Evolutionary conservation across 2,329 filamentous ascomycete species (phyloP).

Genomic region (Fusarium compactum): DNA sequence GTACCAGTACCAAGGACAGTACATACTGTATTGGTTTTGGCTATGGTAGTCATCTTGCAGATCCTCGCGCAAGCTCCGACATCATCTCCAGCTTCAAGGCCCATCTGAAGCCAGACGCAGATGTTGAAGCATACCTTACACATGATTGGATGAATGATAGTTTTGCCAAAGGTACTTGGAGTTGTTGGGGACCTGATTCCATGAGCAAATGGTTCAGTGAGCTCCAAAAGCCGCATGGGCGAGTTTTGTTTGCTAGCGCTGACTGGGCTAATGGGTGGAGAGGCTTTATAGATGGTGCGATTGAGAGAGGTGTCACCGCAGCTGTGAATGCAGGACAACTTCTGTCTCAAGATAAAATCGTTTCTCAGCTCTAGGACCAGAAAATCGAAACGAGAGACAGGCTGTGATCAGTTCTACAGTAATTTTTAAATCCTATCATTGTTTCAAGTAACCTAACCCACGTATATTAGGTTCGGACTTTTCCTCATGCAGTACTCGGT

Average conservation of each 20-base stretch:
- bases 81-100: rapidly evolving
- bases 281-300: background rate
- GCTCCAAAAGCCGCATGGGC: background rate
- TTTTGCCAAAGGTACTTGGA: background rate
- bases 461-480: too few species aligned
- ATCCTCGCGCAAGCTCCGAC: rapidly evolving
- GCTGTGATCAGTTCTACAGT: background rate
- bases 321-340: background rate
- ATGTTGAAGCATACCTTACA: background rate
- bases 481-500: too few species aligned
- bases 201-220: background rate
- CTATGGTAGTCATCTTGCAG: background rate
- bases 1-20: rapidly evolving
- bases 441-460: too few species aligned
- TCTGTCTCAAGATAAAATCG: rapidly evolving
- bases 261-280: background rate
- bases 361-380: rapidly evolving
- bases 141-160: background rate
- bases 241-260: background rate
- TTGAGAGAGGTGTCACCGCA: background rate
- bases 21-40: background rate
- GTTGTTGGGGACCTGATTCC: background rate
- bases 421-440: too few species aligned
- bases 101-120: background rate
- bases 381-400: rapidly evolving